Percentiles rank a stretch among this genome's conserved stretches.
Evolutionary conservation across 2,329 filamentous ascomycete genomes (phyloP).

Genomic region (Elsinoe perseae): DNA sequence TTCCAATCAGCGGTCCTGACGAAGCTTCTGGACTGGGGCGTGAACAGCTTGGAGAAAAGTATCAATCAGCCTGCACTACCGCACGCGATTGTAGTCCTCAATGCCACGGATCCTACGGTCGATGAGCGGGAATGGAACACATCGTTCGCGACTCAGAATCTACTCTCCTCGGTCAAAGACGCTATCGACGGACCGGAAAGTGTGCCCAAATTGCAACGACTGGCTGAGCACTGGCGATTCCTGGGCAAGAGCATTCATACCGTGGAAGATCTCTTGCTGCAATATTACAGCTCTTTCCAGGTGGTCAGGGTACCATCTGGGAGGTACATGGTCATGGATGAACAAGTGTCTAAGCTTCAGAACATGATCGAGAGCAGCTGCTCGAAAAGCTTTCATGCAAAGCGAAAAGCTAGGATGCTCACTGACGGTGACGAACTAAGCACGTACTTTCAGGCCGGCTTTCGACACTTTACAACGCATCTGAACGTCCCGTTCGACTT

Average conservation of each 20-base stretch:
- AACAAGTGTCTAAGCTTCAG: slow-evolving; percentile 43
- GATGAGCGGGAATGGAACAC: slow-evolving; percentile 31
- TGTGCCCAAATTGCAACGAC: slow-evolving; percentile 30
- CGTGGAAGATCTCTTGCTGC: slow-evolving; percentile 41
- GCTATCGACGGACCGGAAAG: slow-evolving; percentile 28
- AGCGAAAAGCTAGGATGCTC: slow-evolving; percentile 42
- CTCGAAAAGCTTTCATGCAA: slow-evolving; percentile 35
- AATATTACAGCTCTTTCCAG: slow-evolving; percentile 45
- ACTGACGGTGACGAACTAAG: slow-evolving; percentile 41
- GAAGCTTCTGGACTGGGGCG: slow-evolving; percentile 44
- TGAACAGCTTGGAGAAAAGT: slow-evolving; percentile 45
- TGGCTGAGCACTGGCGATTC: slow-evolving; percentile 38
- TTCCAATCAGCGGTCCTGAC: slow-evolving; percentile 30
- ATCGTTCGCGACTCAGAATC: slow-evolving; percentile 28
- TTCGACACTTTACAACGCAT: slow-evolving; percentile 43
- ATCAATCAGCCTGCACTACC: slow-evolving; percentile 50
- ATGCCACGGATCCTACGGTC: slow-evolving; percentile 28
- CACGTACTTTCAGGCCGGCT: slow-evolving; percentile 42
- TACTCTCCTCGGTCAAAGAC: slow-evolving; percentile 27
- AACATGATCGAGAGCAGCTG: slow-evolving; percentile 36
- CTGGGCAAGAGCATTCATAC: slow-evolving; percentile 37
- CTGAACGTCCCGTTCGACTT: slow-evolving; percentile 46
- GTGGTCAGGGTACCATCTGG: slow-evolving; percentile 42
- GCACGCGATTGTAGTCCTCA: slow-evolving; percentile 47
- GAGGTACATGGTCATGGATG: slow-evolving; percentile 42